A percentile compares a stretch with the other conserved stretches of the same genome.
These are phyloP conservation scores for Suillus variegatus DNA, from an alignment of 768 basidiomycete genomes.

Conservation along the genomic window DNA sequence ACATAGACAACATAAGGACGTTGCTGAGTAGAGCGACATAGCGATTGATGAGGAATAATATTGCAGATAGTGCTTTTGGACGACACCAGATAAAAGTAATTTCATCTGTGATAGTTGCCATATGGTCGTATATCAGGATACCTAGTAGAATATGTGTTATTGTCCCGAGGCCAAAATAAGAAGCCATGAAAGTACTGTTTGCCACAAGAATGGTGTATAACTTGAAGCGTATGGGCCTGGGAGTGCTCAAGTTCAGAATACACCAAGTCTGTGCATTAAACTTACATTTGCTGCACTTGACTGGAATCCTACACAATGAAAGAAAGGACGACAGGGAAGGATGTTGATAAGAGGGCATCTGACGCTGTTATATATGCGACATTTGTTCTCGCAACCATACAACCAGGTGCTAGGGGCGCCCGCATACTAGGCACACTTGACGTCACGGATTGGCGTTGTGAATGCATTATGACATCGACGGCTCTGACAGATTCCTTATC, in stretches of 20 bases:
- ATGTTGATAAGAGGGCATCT: neutral
- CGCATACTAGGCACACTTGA: neutral
- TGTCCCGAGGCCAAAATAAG: neutral
- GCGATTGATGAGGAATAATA: slow-evolving; percentile 51
- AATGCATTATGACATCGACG: neutral
- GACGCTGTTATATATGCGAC: neutral
- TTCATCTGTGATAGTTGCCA: slow-evolving; percentile 36
- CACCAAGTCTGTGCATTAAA: neutral
- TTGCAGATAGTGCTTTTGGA: slow-evolving; percentile 38
- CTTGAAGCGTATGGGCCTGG: slow-evolving; percentile 1
- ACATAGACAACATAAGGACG: slow-evolving; percentile 29
- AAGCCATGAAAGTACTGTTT: slow-evolving; percentile 1
- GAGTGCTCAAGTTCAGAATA: neutral
- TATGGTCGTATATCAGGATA: slow-evolving; percentile 31
- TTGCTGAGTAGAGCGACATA: slow-evolving; percentile 48
- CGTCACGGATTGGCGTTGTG: slow-evolving; percentile 19
- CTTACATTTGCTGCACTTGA: neutral
- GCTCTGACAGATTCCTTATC: neutral
- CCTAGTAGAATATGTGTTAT: slow-evolving; percentile 19
- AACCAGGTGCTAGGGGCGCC: no score
- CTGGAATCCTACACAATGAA: neutral
- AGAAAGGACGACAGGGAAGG: neutral
- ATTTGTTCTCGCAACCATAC: no score
- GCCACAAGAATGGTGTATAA: slow-evolving; percentile 1
- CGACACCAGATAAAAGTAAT: slow-evolving; percentile 48